Base-by-base conservation (phyloP, 805 yeast species). In the Pichia kluyveri region DNA sequence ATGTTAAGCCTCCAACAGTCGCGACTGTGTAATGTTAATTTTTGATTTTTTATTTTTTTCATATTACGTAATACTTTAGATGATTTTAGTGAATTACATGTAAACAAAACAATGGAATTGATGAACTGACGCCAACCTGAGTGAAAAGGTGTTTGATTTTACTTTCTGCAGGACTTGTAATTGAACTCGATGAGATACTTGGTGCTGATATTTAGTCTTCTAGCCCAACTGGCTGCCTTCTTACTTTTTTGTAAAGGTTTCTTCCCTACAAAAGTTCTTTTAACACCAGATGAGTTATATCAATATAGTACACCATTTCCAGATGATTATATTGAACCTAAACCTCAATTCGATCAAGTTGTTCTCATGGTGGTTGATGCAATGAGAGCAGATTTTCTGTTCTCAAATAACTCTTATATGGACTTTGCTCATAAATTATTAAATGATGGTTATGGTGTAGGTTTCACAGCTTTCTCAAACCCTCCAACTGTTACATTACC, bases 401-500 rank as follows among this genome's bases (percentile, higher is more conserved):
- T 77, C 59, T 75, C 85, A 1, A 68, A 76, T 14, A 57, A 67
- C 3, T 87, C 96, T 0, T 60, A 76, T 9, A 86, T 93, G 85
- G 40, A 58, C 0, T 79, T 76, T 57, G 75, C 85, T 0, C 98
- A 91, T 54, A 53, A 65, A 2, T 65, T 90, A 49, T 68, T 91
- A 9, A 73, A 76, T 45, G 55, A 70, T 0, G 95, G 95, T 11
- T 57, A 72, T 36, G 98, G 93, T 0, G 58, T 90, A 44, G 96
- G 96, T 0, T 90, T 80, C 63, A 93, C 99, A 0, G 96, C 96
- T 0, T 86, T 73, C 61, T 83, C 96, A 1, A 85, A 86, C 54
- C 98, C 99, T 1, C 99, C 99, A 3, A 93, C 99, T 0, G 99
- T 93, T 10, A 93, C 99, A 0, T 69, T 93, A 38, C 99, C 99